A percentile compares a stretch with the other conserved stretches of the same genome.
These are phyloP conservation scores for Candida sphagnicola DNA, from an alignment of 805 yeast species.

Conservation along the genomic window DNA sequence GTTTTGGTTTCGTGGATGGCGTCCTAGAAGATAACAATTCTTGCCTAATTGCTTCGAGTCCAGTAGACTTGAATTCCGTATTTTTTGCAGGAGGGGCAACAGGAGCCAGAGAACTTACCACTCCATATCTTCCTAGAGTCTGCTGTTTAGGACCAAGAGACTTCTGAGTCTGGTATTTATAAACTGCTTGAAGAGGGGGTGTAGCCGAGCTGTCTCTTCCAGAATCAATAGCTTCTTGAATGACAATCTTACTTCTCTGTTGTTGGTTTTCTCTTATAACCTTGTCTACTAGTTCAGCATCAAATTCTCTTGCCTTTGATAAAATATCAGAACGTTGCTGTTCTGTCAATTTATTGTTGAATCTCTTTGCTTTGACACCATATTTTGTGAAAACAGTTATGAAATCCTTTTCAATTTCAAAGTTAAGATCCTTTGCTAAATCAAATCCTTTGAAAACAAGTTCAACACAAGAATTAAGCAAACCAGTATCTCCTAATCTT, in stretches of 20 bases:
- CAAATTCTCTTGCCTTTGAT: slow-evolving; percentile 54
- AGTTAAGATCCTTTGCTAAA: slow-evolving; percentile 52
- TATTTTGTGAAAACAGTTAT: slow-evolving; percentile 56
- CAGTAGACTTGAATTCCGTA: slow-evolving; percentile 23
- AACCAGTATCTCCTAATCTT: slow-evolving; percentile 72
- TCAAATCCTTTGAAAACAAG: slow-evolving; percentile 65
- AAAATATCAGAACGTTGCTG: slow-evolving; percentile 65
- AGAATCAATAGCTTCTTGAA: slow-evolving; percentile 3
- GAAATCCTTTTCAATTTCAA: slow-evolving; percentile 49
- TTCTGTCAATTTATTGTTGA: slow-evolving; percentile 64
- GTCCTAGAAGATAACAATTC: slow-evolving; percentile 22
- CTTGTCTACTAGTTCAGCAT: slow-evolving; percentile 50
- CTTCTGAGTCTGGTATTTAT: slow-evolving; percentile 17
- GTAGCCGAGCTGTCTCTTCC: slow-evolving; percentile 3
- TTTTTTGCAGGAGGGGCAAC: slow-evolving; percentile 30
- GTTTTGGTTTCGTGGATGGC: slow-evolving; percentile 19
- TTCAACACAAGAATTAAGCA: slow-evolving; percentile 68
- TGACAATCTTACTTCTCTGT: not conserved
- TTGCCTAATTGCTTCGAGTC: slow-evolving; percentile 30
- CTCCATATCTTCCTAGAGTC: slow-evolving; percentile 34
- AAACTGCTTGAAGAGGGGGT: slow-evolving; percentile 14
- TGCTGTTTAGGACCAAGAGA: slow-evolving; percentile 24
- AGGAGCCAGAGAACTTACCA: slow-evolving; percentile 25
- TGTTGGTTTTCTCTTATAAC: slow-evolving; percentile 17
- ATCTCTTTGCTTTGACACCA: slow-evolving; percentile 62